Percentiles rank a stretch among this genome's conserved stretches.
Conservation (phyloP, 208 protist genomes). For the Acanthamoeba royreba region DNA sequence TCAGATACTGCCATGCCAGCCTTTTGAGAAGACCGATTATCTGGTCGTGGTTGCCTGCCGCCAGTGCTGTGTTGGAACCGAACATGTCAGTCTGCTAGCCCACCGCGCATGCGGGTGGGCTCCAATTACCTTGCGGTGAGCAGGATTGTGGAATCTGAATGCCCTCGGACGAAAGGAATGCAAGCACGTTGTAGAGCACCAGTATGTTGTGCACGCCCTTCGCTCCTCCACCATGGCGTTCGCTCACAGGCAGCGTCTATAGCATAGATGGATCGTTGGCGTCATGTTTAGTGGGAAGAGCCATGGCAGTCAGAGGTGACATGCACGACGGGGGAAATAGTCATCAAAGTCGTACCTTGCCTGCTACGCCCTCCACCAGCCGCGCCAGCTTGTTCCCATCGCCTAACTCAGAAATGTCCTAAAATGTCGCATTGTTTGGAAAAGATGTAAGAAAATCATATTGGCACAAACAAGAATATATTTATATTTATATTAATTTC, state of each 20-base stretch:
- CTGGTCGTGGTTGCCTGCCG: background rate
- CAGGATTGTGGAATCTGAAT: conserved; percentile 5
- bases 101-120: too few species aligned
- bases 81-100: background rate
- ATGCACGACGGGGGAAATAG: too few species aligned
- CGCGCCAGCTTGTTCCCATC: conserved; percentile 6
- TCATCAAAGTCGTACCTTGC: background rate
- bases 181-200: background rate
- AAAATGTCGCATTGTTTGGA: background rate
- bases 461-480: too few species aligned
- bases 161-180: background rate
- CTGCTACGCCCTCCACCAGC: background rate
- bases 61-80: background rate
- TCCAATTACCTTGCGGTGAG: background rate
- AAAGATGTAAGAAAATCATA: background rate
- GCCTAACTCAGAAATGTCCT: background rate
- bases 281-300: too few species aligned
- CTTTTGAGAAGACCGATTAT: background rate
- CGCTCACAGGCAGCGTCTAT: background rate
- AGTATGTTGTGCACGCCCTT: background rate
- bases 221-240: background rate
- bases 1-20: conserved; percentile 17
- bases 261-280: too few species aligned
- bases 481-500: too few species aligned
- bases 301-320: too few species aligned